These are phyloP conservation scores for Chlorella ohadii DNA, from an alignment of 139 green algal genomes.

Conservation along the genomic window DNA sequence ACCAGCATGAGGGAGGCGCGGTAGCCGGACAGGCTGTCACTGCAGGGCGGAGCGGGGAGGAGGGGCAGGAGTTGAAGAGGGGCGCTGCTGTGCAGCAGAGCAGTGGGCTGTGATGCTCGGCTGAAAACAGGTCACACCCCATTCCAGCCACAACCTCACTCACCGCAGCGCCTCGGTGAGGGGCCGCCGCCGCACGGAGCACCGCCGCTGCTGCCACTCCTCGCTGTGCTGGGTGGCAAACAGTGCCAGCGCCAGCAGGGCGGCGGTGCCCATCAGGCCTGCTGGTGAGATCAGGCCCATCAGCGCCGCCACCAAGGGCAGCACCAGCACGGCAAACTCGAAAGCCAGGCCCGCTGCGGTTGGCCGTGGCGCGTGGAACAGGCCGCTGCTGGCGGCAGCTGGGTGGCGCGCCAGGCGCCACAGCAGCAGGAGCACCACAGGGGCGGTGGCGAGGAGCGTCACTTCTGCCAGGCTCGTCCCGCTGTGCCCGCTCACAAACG, in stretches of 20 bases:
- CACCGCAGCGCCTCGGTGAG: background rate
- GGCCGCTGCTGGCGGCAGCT: background rate
- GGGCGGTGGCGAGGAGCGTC: background rate
- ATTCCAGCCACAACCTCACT: background rate
- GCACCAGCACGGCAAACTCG: conserved; percentile 36
- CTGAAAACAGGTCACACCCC: too few relatives aligned
- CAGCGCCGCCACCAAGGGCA: conserved; percentile 32
- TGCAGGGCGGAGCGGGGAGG: conserved; percentile 18
- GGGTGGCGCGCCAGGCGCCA: background rate
- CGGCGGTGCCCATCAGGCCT: conserved; percentile 9
- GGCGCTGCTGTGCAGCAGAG: too few relatives aligned
- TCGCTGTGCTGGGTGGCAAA: background rate
- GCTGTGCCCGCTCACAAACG: conserved; percentile 61
- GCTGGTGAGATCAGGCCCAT: conserved; percentile 14
- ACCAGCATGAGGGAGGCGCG: conserved; percentile 75
- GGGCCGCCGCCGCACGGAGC: background rate
- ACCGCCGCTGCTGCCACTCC: conserved; percentile 2
- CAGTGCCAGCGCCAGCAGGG: background rate
- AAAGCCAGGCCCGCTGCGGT: background rate
- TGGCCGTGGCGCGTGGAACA: background rate
- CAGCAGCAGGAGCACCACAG: conserved; percentile 14
- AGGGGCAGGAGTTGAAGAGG: background rate
- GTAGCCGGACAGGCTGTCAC: conserved; percentile 63
- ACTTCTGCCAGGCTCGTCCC: conserved; percentile 63
- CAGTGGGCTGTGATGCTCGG: too few relatives aligned